phyloP scores from a whole-genome alignment of 2,329 filamentous ascomycete genomes.

The Chrysosporium queenslandicum region DNA sequence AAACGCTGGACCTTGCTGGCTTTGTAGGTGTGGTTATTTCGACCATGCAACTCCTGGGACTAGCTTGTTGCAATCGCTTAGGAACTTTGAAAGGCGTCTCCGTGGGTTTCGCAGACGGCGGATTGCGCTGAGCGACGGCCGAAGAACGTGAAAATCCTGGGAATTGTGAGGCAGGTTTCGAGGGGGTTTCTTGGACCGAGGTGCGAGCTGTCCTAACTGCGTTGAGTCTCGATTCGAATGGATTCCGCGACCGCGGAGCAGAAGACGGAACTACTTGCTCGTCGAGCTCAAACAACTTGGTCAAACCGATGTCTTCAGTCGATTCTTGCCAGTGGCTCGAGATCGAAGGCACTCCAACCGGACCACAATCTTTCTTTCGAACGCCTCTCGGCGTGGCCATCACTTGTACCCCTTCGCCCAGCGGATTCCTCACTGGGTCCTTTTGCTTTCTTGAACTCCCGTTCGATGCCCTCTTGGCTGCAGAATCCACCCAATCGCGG shows the following conservation, averaged over 20 bases:
- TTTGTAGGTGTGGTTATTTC: constrained; percentile 11
- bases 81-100: constrained; percentile 7
- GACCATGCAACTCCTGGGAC: constrained; percentile 16
- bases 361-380: constrained; percentile 16
- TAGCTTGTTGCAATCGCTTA: constrained; percentile 10
- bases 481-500: constrained; percentile 37
- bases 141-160: not conserved
- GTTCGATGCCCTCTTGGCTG: constrained; percentile 24
- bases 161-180: constrained; percentile 18
- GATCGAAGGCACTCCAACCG: constrained; percentile 22
- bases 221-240: constrained; percentile 20
- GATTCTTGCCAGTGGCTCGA: constrained; percentile 24
- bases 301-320: constrained; percentile 21
- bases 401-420: constrained; percentile 36
- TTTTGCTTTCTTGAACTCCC: constrained; percentile 31
- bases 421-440: constrained; percentile 34
- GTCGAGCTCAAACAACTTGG: constrained; percentile 24
- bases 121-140: not conserved
- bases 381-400: constrained; percentile 37
- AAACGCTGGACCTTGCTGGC: not conserved
- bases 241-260: constrained; percentile 22
- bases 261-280: constrained; percentile 29
- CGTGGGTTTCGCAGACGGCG: not conserved
- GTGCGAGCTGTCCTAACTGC: constrained; percentile 12
- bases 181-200: constrained; percentile 31